Base-by-base conservation (phyloP, 345 rosid species). In the Hirschfeldia incana region DNA sequence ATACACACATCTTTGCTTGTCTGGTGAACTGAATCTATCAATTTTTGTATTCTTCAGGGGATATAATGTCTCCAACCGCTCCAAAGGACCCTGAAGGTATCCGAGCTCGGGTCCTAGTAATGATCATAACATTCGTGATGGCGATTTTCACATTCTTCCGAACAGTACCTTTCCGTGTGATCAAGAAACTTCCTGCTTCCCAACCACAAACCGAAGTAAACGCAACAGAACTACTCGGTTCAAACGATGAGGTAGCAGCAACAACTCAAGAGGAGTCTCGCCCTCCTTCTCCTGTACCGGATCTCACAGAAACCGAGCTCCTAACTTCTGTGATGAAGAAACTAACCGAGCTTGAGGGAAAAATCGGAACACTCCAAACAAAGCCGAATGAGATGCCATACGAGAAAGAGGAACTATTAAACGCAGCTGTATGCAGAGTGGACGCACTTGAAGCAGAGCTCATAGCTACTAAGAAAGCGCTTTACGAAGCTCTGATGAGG, bases 401-500 rank as follows among this genome's bases (percentile, higher is more conserved):
- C 10, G 98, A 93, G 87, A 96, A 96, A 86, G 99, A 85, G 85
- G 99, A 96, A 78, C 80, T 96, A 78, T 84, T 96, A 64, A 91
- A 91, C 86, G 99, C 98, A 61, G 99, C 99, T 4, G 97, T 96
- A 10, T 96, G 97, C 79, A 95, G 99, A 15, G 99, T 95, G 69
- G 99, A 95, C 74, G 99, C 96, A 13, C 84, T 95, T 17, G 99
- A 95, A 87, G 99, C 99, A 27, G 99, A 95, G 85, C 90, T 95
- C 36, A 93, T 95, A 82, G 88, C 99, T 67, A 91, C 99, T 15
- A 95, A 95, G 77, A 91, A 95, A 91, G 98, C 98, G 21, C 88
- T 95, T 17, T 86, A 91, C 63, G 97, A 95, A 72, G 97, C 99
- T 72, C 81, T 87, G 71, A 93, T 95, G 92, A 89, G 87, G 83